Percentiles rank a stretch among this genome's conserved stretches.
These are phyloP conservation scores for Suillus clintonianus DNA, from an alignment of 768 basidiomycete species.

Conservation along the genomic window DNA sequence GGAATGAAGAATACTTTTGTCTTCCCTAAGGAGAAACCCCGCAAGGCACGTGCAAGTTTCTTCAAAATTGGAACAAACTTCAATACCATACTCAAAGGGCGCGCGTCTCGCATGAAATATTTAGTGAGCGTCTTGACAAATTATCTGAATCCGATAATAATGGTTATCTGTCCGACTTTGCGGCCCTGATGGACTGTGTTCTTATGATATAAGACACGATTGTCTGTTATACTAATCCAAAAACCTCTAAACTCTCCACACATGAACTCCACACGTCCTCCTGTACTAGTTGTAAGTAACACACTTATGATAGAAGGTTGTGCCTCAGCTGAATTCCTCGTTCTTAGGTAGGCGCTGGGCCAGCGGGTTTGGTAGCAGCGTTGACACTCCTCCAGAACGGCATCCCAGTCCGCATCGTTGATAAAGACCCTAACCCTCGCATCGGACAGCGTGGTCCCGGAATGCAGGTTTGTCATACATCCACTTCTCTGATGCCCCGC, in stretches of 20 bases:
- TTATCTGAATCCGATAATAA: background rate
- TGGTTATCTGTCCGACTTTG: background rate
- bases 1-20: no score
- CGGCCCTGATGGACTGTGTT: background rate
- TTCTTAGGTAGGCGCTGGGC: slow-evolving; percentile 48
- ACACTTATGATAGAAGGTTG: background rate
- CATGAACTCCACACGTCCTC: background rate
- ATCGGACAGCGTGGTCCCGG: slow-evolving; percentile 41
- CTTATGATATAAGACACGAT: background rate
- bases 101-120: no score
- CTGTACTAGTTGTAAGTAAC: slow-evolving; percentile 5
- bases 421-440: slow-evolving; percentile 23
- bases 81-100: no score
- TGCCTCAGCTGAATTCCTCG: background rate
- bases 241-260: background rate
- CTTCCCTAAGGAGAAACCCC: no score
- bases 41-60: no score
- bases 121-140: no score
- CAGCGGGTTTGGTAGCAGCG: slow-evolving; percentile 46
- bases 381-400: slow-evolving; percentile 36
- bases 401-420: slow-evolving; percentile 16
- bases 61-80: no score
- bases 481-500: background rate
- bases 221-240: background rate
- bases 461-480: slow-evolving; percentile 30